These are phyloP conservation scores for Trichomonas vaginalis DNA, from an alignment of 208 protist genomes.

Conservation along the genomic window DNA sequence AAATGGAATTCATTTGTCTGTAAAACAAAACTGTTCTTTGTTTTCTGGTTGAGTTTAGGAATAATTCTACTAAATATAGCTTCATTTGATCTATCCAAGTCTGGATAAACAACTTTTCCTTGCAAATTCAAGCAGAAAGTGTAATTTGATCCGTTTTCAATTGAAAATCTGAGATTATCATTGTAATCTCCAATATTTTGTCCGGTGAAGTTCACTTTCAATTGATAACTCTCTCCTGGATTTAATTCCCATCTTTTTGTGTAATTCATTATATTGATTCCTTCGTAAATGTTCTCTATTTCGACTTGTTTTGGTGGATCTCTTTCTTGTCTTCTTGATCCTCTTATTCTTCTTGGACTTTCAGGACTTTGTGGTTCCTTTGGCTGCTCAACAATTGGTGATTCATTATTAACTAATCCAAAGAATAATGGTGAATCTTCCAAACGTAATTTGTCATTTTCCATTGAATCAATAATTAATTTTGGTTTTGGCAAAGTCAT, in stretches of 20 bases:
- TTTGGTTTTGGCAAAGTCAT: background rate
- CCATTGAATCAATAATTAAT: background rate
- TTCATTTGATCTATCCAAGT: background rate
- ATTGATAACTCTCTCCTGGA: background rate
- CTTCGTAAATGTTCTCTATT: background rate
- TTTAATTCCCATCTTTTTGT: background rate
- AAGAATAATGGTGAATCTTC: background rate
- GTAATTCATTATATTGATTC: background rate
- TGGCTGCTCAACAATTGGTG: background rate
- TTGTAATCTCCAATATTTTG: background rate
- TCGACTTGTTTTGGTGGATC: background rate
- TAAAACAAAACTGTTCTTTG: background rate
- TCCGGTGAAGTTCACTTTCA: background rate
- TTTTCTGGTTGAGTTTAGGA: background rate
- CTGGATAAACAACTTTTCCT: background rate
- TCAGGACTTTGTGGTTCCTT: background rate
- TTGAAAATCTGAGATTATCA: background rate
- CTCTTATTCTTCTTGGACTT: background rate
- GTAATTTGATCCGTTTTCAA: background rate
- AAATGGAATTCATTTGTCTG: slow-evolving; percentile 9
- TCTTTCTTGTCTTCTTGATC: background rate
- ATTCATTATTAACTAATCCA: background rate
- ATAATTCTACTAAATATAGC: background rate
- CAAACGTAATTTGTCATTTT: background rate
- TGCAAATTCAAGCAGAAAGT: background rate